These are phyloP conservation scores for Boletus pseudo-olivaceus DNA, from an alignment of 768 basidiomycete genomes.

Conservation along the genomic window DNA sequence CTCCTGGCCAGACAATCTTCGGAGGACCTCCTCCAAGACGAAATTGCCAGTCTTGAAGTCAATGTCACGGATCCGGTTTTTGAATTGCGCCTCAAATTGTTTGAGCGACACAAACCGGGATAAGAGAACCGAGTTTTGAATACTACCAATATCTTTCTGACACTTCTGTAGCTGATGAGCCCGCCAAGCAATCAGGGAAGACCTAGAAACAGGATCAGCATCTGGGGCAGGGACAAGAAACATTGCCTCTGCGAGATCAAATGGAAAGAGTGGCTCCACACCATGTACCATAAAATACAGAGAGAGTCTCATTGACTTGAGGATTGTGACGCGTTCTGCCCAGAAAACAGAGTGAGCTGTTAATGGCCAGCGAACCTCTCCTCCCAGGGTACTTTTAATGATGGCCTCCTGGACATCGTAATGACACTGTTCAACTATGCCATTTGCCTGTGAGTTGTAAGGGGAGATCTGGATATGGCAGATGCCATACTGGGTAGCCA, in stretches of 20 bases:
- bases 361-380: neutral
- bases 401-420: neutral
- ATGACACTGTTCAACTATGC: neutral
- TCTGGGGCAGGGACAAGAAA: neutral
- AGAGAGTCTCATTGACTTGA: neutral
- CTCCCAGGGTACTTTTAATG: neutral
- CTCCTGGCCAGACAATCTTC: no score
- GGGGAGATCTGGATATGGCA: neutral
- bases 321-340: neutral
- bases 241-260: conserved; percentile 28
- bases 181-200: neutral
- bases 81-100: neutral
- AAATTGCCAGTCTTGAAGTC: no score
- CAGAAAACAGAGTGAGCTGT: neutral
- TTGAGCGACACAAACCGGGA: accelerated
- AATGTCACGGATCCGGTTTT: neutral
- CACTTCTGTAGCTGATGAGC: neutral
- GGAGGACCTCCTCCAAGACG: no score
- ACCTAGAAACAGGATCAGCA: neutral
- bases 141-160: neutral
- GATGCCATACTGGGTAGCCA: neutral
- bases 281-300: no score
- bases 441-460: neutral
- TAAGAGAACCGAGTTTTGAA: accelerated
- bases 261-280: conserved; percentile 26